Conservation (phyloP, 2,329 filamentous ascomycete species). For the Fusarium globosum region DNA sequence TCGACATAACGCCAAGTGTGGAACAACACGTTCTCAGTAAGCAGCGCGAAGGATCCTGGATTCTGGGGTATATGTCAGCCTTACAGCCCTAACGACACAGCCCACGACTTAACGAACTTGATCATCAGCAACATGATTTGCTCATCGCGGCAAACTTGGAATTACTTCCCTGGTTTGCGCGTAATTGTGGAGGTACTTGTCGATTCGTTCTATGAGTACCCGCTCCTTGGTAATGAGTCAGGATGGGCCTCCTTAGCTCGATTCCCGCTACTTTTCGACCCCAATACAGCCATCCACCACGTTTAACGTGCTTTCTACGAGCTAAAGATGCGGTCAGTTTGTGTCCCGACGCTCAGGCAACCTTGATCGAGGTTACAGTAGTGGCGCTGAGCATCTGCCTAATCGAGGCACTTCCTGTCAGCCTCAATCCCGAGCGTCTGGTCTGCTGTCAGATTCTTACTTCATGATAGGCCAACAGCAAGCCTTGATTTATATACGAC, state of each 20-base stretch:
- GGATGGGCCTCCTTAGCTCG: slow-evolving; percentile 17
- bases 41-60: slow-evolving; percentile 35
- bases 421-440: slow-evolving; percentile 34
- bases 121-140: slow-evolving; percentile 26
- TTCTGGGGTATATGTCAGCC: slow-evolving; percentile 43
- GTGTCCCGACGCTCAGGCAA: slow-evolving; percentile 12
- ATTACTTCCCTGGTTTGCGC: slow-evolving; percentile 19
- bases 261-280: slow-evolving; percentile 24
- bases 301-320: slow-evolving; percentile 4
- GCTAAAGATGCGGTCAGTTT: slow-evolving; percentile 22
- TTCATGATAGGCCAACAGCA: slow-evolving; percentile 26
- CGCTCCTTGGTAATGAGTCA: slow-evolving; percentile 28
- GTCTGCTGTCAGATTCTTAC: slow-evolving; percentile 40
- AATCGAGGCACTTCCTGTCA: slow-evolving; percentile 26
- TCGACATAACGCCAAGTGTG: slow-evolving; percentile 5
- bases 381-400: slow-evolving; percentile 27
- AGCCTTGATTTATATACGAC: slow-evolving; percentile 17
- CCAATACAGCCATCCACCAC: slow-evolving; percentile 7
- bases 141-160: slow-evolving; percentile 4
- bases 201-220: slow-evolving; percentile 16
- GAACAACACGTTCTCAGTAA: slow-evolving; percentile 25
- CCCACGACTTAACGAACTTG: slow-evolving; percentile 10
- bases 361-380: slow-evolving; percentile 19
- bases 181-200: slow-evolving; percentile 9
- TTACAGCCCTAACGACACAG: slow-evolving; percentile 43